Percentiles rank a stretch among this genome's conserved stretches.
phyloP scores from a whole-genome alignment of 805 yeast species.

The Danielia oregonensis region DNA sequence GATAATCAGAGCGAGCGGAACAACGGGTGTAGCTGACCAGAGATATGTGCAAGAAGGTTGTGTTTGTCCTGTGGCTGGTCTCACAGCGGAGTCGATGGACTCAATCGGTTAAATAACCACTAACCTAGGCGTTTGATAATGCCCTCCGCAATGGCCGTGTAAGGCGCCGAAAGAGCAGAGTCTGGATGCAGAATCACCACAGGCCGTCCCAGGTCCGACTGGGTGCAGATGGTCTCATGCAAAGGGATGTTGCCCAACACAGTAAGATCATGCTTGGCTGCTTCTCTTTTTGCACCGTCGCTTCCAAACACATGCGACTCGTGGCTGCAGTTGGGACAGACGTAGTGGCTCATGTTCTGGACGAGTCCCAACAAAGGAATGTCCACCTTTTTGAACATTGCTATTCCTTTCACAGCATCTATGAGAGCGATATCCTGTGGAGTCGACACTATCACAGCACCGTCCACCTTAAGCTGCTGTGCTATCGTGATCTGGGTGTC shows the following conservation, averaged over 20 bases:
- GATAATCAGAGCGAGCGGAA: too few relatives aligned
- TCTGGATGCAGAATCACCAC: constrained; percentile 44
- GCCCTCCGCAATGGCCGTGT: constrained; percentile 44
- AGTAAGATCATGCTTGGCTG: constrained; percentile 42
- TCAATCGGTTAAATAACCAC: not conserved
- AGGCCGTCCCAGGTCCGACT: constrained; percentile 66
- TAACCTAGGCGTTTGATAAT: constrained; percentile 18
- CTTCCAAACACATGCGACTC: constrained; percentile 72
- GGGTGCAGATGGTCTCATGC: constrained; percentile 52
- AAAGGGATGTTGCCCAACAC: constrained; percentile 69
- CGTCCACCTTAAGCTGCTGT: constrained; percentile 71
- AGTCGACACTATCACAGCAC: constrained; percentile 79
- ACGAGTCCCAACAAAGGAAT: constrained; percentile 75
- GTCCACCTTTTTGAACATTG: constrained; percentile 69
- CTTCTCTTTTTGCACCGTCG: constrained; percentile 55
- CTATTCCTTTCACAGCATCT: constrained; percentile 76
- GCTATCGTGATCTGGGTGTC: constrained; percentile 82
- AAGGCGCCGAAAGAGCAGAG: constrained; percentile 37
- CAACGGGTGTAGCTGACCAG: too few relatives aligned
- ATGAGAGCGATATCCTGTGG: constrained; percentile 82
- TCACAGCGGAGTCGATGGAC: too few relatives aligned
- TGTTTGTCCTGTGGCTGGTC: constrained; percentile 1
- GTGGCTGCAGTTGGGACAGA: constrained; percentile 74
- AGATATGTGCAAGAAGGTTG: too few relatives aligned
- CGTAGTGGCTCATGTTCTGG: constrained; percentile 75